Conservation (phyloP, 2,329 filamentous ascomycete genomes). For the Herpotrichia juniperi region DNA sequence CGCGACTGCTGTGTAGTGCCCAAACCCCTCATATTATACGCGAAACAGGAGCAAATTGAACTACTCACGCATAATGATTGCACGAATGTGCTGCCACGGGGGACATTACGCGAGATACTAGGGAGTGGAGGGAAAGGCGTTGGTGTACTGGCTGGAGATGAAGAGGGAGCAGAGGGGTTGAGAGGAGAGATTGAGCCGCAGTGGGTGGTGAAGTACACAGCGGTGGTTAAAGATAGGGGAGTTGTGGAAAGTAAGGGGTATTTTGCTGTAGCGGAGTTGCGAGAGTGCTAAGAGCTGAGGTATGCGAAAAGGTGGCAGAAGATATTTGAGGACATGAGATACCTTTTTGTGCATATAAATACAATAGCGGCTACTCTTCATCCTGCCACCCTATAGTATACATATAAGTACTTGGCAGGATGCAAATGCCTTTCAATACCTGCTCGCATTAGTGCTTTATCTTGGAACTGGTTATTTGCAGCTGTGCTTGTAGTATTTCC, state of each 20-base stretch:
- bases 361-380: too few species aligned
- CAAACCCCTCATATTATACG: constrained; percentile 80
- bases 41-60: constrained; percentile 83
- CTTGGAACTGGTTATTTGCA: too few species aligned
- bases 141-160: constrained; percentile 73
- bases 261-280: constrained; percentile 82
- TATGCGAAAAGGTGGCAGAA: background rate
- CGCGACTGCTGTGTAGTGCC: constrained; percentile 96
- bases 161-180: constrained; percentile 62
- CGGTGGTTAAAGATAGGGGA: constrained; percentile 88
- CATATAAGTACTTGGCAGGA: too few species aligned
- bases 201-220: constrained; percentile 98
- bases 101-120: constrained; percentile 83
- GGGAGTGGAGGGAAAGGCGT: constrained; percentile 74
- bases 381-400: too few species aligned
- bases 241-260: constrained; percentile 99
- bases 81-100: constrained; percentile 85
- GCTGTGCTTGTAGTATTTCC: too few species aligned
- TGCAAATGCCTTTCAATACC: too few species aligned
- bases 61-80: constrained; percentile 93
- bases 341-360: background rate
- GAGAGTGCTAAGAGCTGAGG: constrained; percentile 9
- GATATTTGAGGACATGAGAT: background rate
- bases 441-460: too few species aligned
- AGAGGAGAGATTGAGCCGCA: constrained; percentile 81